A percentile compares a stretch with the other conserved stretches of the same genome.
Evolutionary conservation across 257 asterid genomes (phyloP).

Genomic region (Oldenlandia corymbosa): DNA sequence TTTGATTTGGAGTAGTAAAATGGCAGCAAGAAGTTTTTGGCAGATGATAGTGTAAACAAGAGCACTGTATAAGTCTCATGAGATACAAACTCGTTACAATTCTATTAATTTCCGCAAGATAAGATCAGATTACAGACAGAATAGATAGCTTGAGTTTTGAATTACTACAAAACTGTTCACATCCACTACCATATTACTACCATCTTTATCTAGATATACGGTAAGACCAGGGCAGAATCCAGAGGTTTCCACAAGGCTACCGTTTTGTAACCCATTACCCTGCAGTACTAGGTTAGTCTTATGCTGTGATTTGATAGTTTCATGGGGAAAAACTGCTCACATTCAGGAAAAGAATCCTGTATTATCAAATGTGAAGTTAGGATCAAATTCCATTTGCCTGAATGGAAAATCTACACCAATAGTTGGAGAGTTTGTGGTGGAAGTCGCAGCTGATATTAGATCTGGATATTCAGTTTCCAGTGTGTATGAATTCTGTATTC

Average conservation of each 20-base stretch:
- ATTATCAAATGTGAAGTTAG: constrained; percentile 33
- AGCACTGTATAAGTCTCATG: background rate
- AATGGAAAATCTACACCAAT: constrained; percentile 23
- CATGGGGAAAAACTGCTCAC: no score
- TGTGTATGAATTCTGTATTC: constrained; percentile 19
- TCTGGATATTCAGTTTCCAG: constrained; percentile 27
- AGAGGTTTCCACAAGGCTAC: background rate
- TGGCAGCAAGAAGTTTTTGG: background rate
- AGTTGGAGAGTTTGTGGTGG: constrained; percentile 31
- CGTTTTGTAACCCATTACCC: background rate
- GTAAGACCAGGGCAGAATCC: background rate
- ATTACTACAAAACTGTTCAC: constrained; percentile 12
- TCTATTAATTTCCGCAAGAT: background rate
- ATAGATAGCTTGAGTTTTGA: background rate
- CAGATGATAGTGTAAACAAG: background rate
- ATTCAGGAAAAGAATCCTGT: constrained; percentile 23
- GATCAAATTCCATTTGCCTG: constrained; percentile 32
- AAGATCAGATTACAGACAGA: constrained; percentile 4
- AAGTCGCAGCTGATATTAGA: constrained; percentile 25
- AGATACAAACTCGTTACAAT: background rate
- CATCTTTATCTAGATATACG: constrained; percentile 8
- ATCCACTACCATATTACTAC: background rate
- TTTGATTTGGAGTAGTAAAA: background rate
- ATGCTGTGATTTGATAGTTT: background rate
- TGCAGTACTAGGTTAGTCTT: background rate